Evolutionary conservation across 1,284 basidiomycete genomes (phyloP).

Genomic region (Peniophora sp.): DNA sequence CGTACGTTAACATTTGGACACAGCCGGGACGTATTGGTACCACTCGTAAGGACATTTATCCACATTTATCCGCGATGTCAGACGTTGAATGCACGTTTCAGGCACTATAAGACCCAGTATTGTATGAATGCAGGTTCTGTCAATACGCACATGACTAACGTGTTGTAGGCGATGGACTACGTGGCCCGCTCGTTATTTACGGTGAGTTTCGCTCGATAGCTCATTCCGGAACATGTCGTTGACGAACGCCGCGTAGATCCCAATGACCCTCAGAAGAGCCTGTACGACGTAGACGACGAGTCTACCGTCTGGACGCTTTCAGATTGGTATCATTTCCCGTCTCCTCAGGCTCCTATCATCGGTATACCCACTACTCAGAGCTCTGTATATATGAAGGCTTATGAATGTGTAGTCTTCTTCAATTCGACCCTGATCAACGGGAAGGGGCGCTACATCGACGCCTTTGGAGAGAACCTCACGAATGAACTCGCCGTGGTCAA

Average conservation of each 20-base stretch:
- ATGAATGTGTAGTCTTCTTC: not conserved
- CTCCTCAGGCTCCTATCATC: not conserved
- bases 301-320: constrained; percentile 16
- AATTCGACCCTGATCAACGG: constrained; percentile 32
- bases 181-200: constrained; percentile 30
- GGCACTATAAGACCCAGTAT: constrained; percentile 23
- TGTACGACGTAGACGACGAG: not conserved
- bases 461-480: constrained; percentile 17
- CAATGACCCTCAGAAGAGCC: not conserved
- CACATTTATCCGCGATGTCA: constrained; percentile 8
- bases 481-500: constrained; percentile 24
- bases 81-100: not conserved
- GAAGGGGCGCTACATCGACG: constrained; percentile 20
- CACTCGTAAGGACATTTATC: constrained; percentile 6
- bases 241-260: too few relatives aligned
- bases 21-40: not conserved
- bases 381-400: too few relatives aligned
- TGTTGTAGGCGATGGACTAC: constrained; percentile 11
- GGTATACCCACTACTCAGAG: constrained; percentile 31
- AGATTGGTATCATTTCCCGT: constrained; percentile 16
- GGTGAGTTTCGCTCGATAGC: too few relatives aligned
- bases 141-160: not conserved
- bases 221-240: too few relatives aligned
- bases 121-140: constrained; percentile 22
- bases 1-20: constrained; percentile 4